A percentile compares a stretch with the other conserved stretches of the same genome.
Conservation (phyloP, 768 basidiomycete species). For the Boletus fagicola region DNA sequence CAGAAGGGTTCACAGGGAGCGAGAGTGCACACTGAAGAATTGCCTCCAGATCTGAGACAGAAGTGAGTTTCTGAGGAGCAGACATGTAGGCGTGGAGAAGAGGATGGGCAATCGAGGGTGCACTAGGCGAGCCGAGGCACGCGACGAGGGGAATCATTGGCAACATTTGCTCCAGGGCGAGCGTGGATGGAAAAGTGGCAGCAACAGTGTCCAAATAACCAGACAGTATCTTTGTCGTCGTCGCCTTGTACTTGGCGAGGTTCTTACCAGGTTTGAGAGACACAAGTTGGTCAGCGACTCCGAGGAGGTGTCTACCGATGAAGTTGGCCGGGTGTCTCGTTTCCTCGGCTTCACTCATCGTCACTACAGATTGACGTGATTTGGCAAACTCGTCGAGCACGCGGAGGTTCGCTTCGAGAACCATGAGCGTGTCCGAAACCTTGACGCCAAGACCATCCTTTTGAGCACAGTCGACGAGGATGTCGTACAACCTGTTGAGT, state of each 20-base stretch:
- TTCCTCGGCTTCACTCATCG: conserved; percentile 2
- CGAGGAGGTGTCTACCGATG: conserved; percentile 21
- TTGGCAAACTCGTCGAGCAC: conserved; percentile 26
- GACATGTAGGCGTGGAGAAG: conserved; percentile 47
- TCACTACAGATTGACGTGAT: not conserved
- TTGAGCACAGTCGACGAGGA: conserved; percentile 35
- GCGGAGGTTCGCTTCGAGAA: conserved; percentile 44
- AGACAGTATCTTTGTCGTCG: conserved; percentile 16
- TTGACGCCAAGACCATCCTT: conserved; percentile 37
- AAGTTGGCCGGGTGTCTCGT: conserved; percentile 25
- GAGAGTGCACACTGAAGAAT: conserved; percentile 42
- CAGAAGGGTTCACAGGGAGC: conserved; percentile 19
- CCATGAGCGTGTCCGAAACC: conserved; percentile 39
- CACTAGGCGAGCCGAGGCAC: conserved; percentile 34
- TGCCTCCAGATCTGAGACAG: conserved; percentile 42
- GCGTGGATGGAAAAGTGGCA: not conserved
- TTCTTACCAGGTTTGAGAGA: conserved; percentile 15
- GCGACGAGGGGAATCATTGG: conserved; percentile 32
- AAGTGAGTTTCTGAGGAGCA: conserved; percentile 35
- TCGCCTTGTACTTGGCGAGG: conserved; percentile 17
- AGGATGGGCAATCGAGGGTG: conserved; percentile 36
- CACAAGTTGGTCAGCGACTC: conserved; percentile 3
- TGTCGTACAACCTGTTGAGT: conserved; percentile 53
- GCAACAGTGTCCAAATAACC: conserved; percentile 17
- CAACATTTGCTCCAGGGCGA: conserved; percentile 8